phyloP scores from a whole-genome alignment of 495 filamentous ascomycete species.

The Penicillium soppii region DNA sequence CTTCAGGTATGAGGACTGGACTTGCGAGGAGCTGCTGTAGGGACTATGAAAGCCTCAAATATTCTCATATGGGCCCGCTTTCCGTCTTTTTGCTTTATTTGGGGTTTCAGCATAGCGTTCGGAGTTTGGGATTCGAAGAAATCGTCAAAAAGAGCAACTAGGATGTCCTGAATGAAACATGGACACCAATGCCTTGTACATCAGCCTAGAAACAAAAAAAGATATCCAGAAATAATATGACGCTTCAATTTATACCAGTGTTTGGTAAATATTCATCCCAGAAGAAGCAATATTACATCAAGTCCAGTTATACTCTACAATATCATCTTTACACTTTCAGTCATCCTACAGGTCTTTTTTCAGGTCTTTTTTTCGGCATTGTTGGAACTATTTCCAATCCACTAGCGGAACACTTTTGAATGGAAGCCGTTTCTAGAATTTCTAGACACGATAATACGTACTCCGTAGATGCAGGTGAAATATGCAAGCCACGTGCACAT shows the following conservation, averaged over 20 bases:
- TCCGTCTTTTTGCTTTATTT: constrained; percentile 18
- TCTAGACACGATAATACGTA: too few relatives aligned
- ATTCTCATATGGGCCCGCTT: constrained; percentile 10
- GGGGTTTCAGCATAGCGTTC: constrained; percentile 46
- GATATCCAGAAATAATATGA: constrained; percentile 22
- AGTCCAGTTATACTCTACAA: too few relatives aligned
- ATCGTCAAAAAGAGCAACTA: constrained; percentile 11
- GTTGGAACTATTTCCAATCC: too few relatives aligned
- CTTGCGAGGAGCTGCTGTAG: constrained; percentile 86
- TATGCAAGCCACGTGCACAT: too few relatives aligned
- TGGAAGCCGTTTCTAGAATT: too few relatives aligned
- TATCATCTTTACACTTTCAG: too few relatives aligned
- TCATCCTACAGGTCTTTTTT: too few relatives aligned
- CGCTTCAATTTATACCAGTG: background rate
- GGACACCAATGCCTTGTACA: constrained; percentile 16
- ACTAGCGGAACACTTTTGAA: too few relatives aligned
- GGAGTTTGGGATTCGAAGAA: constrained; percentile 32
- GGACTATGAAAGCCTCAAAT: background rate
- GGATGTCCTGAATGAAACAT: constrained; percentile 9
- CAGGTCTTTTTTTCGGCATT: too few relatives aligned
- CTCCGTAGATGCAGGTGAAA: too few relatives aligned
- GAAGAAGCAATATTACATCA: too few relatives aligned
- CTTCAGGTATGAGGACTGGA: constrained; percentile 96
- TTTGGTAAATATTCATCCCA: background rate
- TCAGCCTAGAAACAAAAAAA: constrained; percentile 19